Evolutionary conservation across 345 rosid genomes (phyloP).

Genomic region (Conringia planisiliqua): DNA sequence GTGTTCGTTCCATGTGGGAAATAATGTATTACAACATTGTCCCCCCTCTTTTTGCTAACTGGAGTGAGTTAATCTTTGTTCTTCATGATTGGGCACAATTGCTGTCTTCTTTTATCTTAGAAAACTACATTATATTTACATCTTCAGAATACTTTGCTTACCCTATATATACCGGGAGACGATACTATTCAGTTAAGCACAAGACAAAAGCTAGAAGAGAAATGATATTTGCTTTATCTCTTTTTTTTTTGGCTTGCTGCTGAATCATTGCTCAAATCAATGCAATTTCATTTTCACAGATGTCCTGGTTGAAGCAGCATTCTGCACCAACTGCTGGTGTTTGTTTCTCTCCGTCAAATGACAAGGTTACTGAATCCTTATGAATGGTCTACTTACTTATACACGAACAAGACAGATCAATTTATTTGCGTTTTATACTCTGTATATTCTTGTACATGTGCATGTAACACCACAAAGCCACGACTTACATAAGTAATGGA

Average conservation of each 20-base stretch:
- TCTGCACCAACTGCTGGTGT: slow-evolving; percentile 96
- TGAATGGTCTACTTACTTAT: neutral
- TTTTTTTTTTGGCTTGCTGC: neutral
- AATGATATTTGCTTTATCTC: neutral
- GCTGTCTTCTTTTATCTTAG: neutral
- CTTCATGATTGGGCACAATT: neutral
- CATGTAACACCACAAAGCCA: neutral
- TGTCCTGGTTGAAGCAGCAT: slow-evolving; percentile 94
- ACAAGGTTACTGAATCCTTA: slow-evolving; percentile 59
- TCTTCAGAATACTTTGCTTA: neutral
- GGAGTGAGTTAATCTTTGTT: neutral
- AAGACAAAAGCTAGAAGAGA: neutral
- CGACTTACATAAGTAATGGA: neutral
- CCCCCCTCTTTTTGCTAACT: neutral
- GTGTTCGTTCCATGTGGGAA: neutral
- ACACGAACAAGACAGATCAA: neutral
- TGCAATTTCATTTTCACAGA: slow-evolving; percentile 41
- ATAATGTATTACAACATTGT: neutral
- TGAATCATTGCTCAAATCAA: neutral
- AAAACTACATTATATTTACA: neutral
- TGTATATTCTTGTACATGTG: neutral
- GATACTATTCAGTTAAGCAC: neutral
- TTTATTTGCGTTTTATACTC: neutral
- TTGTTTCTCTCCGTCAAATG: slow-evolving; percentile 90
- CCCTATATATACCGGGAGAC: neutral